phyloP scores from a whole-genome alignment of 73 alveolate species.

The Loxodes magnus region DNA sequence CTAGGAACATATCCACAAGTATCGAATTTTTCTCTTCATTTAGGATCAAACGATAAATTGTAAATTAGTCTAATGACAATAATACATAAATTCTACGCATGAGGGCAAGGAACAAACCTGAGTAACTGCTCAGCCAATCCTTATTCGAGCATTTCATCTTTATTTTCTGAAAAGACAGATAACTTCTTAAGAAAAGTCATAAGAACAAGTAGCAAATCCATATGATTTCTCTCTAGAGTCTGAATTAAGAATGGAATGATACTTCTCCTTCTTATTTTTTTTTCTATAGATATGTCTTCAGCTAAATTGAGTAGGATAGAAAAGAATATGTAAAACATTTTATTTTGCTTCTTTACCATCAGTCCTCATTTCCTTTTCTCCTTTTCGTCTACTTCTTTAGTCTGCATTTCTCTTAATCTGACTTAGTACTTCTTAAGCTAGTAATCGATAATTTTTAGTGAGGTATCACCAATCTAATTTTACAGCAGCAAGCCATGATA shows the following conservation, averaged over 20 bases:
- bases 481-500: no score
- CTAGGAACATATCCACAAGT: constrained; percentile 80
- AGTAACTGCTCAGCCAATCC: background rate
- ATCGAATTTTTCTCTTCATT: constrained; percentile 67
- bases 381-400: constrained; percentile 38
- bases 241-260: constrained; percentile 62
- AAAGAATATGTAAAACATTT: constrained; percentile 81
- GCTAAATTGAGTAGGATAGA: constrained; percentile 89
- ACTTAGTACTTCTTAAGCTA: constrained; percentile 75
- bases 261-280: constrained; percentile 83
- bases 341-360: constrained; percentile 88
- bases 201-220: constrained; percentile 79
- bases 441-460: constrained; percentile 83
- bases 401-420: constrained; percentile 51
- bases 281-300: constrained; percentile 90
- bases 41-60: constrained; percentile 84
- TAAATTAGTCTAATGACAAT: constrained; percentile 60
- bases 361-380: constrained; percentile 55
- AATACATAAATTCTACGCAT: background rate
- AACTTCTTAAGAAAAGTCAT: constrained; percentile 84
- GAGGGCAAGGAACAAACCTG: constrained; percentile 17
- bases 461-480: constrained; percentile 88
- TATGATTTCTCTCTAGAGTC: constrained; percentile 83
- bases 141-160: constrained; percentile 64
- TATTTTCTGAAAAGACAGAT: constrained; percentile 78